A percentile compares a stretch with the other conserved stretches of the same genome.
Evolutionary conservation across 2,329 filamentous ascomycete species (phyloP).

Genomic region (Penicillium capsulatum): DNA sequence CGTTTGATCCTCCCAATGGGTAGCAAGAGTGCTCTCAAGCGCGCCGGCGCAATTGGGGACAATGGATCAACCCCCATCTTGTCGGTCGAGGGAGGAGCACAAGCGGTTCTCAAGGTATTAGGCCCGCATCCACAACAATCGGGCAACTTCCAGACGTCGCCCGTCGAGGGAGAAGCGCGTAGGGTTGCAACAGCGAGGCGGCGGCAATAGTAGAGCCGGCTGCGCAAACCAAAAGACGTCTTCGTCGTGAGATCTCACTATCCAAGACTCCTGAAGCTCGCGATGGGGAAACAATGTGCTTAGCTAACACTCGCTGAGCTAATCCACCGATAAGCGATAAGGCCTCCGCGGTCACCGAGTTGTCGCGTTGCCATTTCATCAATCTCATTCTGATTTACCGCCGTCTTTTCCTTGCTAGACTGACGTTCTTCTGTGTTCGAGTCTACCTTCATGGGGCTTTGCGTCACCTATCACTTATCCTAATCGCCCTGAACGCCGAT

Average conservation of each 20-base stretch:
- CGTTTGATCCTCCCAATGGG: slow-evolving; percentile 82
- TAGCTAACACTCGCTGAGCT: slow-evolving; percentile 8
- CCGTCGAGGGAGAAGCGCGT: slow-evolving; percentile 3
- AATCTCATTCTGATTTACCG: not conserved
- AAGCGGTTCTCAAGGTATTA: slow-evolving; percentile 32
- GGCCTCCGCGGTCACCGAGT: slow-evolving; percentile 18
- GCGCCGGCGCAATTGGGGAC: slow-evolving; percentile 84
- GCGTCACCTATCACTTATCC: not conserved
- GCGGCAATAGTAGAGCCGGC: not conserved
- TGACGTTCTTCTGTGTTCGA: not conserved
- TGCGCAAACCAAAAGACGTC: slow-evolving; percentile 1
- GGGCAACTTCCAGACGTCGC: slow-evolving; percentile 23
- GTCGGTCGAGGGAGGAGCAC: slow-evolving; percentile 42
- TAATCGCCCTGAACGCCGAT: not conserved
- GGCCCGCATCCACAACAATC: slow-evolving; percentile 30
- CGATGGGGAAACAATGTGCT: slow-evolving; percentile 11
- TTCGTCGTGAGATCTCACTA: slow-evolving; percentile 5
- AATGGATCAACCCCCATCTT: slow-evolving; percentile 85
- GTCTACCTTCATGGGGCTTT: no score
- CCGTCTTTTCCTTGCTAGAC: not conserved
- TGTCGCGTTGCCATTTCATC: slow-evolving; percentile 1
- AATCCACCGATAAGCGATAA: slow-evolving; percentile 19
- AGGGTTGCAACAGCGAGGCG: not conserved
- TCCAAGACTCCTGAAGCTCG: slow-evolving; percentile 11
- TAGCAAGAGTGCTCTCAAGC: slow-evolving; percentile 80